Evolutionary conservation across 2,329 filamentous ascomycete species (phyloP), one percentile per base, ranked within the genome.

Genomic region (Amauroascus verrucosus): DNA sequence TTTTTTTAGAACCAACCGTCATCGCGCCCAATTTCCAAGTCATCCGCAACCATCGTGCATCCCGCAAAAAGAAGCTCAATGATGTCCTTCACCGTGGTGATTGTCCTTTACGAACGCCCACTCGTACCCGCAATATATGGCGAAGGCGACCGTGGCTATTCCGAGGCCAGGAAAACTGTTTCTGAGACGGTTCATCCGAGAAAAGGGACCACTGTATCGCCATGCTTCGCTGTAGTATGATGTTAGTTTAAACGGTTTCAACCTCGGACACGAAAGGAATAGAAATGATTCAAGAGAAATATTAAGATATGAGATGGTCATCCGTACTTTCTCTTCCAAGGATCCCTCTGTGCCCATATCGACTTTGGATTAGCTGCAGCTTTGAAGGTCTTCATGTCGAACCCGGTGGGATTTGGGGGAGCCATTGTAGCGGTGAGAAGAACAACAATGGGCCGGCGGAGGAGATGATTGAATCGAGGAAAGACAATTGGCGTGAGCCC

Each of bases 191-290:
- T 95, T 95, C 75, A 77, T 86, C 63, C 91, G 82, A 60, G 84
- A 85, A 77, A 96, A 97, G 52, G 81, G 84, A 59, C 91, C 93
- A 33, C 80, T 83, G 77, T 95, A 96, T 72, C 93, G 81, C 93
- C 93, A 98, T 67, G 86, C 80, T 77, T 98, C 93, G 67, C 93
- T 98, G 69, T 33, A 53, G 22, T n/a, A 38, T 16, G 20, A n/a
- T 38, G 47, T 62, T 65, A 54, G 65, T n/a, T 57, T 43, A 41
- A 57, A 48, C 54, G 43, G 44, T 11, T 41, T 48, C 44, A 26
- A 35, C 22, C 56, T n/a, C 4, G 45, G 41, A 46, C 18, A 47
- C 1, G 16, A 13, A 48, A 9, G 16, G n/a, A 1, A 26, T 13
- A 13, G 28, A 14, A 40, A 22, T 11, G 3, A 11, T 47, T 14